Base-by-base conservation (phyloP, 768 basidiomycete genomes). In the Trametes punicea region DNA sequence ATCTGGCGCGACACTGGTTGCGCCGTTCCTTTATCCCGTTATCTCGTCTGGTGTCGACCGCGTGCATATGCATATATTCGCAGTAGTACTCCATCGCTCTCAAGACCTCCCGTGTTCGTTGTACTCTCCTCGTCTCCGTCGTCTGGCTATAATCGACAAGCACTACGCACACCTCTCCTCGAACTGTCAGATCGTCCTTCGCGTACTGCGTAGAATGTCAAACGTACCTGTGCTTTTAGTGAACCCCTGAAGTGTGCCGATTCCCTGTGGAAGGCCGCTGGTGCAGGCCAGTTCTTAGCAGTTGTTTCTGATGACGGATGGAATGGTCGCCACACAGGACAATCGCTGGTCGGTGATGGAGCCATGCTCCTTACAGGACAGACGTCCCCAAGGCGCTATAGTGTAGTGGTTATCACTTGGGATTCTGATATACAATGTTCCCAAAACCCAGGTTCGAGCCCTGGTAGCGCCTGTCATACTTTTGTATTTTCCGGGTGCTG, bases 371-470 rank as follows among this genome's bases (percentile, higher is more conserved):
- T 33, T 33, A 15, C 15, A 33, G 31, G 31, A 33, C 31, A 33
- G 7, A 33, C 6, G 9, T 4, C 13, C n/a, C 31, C 41, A 36
- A 11, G 47, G 47, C 47, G 47, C 47, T 49, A 49, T 49, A 49
- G 47, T 49, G 46, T 47, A 47, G 46, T 47, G 46, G 45, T n/a
- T n/a, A n/a, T n/a, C n/a, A n/a, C n/a, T n/a, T n/a, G 46, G 46
- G 46, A 47, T 47, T 47, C 47, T 49, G 47, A 49, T 23, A 6
- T 5, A 8, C 10, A 1, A 15, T n/a, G 10, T 49, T 49, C 47
- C 47, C 47, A 49, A 49, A 49, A 49, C 47, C 47, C 47, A 49
- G 47, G 47, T 49, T 49, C 47, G 47, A 49, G 47, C 47, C 47
- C 47, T 49, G 47, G 47, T 49, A 49, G 47, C 47, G 47, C 47